Percentiles rank a stretch among this genome's conserved stretches.
Conservation (phyloP, 352 stramenopile genomes). For the Pythium dissimile region DNA sequence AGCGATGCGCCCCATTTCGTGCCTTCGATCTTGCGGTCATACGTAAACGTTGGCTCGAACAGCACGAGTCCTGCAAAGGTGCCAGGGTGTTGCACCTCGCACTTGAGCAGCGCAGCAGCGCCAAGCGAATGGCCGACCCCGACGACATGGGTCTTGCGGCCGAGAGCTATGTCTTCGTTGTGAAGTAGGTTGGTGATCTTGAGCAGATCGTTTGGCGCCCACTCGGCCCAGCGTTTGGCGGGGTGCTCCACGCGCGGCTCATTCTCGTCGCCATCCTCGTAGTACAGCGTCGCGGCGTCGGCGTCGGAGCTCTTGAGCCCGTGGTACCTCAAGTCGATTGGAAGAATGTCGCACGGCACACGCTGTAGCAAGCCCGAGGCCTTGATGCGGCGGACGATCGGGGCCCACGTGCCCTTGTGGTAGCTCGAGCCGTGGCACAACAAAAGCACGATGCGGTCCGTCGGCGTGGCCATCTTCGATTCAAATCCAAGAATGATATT, state of each 20-base stretch:
- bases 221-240: background rate
- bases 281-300: constrained; percentile 18
- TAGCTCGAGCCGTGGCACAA: constrained; percentile 40
- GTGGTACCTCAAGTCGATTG: constrained; percentile 39
- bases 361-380: constrained; percentile 17
- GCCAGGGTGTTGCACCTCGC: constrained; percentile 7
- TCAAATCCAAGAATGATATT: too few species aligned
- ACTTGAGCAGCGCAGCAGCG: background rate
- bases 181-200: background rate
- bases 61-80: constrained; percentile 6
- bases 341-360: constrained; percentile 21
- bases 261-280: background rate
- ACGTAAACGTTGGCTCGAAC: constrained; percentile 3
- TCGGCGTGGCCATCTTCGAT: too few species aligned
- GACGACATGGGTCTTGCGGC: constrained; percentile 7
- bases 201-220: background rate
- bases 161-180: background rate
- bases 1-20: background rate
- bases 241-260: constrained; percentile 27
- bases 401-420: constrained; percentile 34
- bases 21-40: background rate
- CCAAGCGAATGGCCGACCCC: constrained; percentile 19
- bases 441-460: constrained; percentile 23
- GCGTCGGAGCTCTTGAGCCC: constrained; percentile 27
- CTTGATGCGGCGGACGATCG: constrained; percentile 32